Base-by-base conservation (phyloP, 1,284 basidiomycete species). In the Wallemia hederae region DNA sequence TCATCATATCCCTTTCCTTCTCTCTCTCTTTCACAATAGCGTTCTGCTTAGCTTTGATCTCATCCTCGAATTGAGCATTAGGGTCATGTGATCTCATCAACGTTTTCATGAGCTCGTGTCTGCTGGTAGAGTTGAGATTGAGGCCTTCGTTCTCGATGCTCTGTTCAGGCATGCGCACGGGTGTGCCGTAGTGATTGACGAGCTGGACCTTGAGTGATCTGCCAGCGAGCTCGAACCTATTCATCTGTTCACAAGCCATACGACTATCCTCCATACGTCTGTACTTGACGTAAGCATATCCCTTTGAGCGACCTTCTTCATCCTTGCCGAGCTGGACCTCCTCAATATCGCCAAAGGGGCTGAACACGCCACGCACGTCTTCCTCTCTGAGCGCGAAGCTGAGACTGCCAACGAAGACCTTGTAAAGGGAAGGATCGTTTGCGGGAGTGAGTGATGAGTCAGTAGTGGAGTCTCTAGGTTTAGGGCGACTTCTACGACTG, bases 71-170 rank as follows among this genome's bases (percentile, higher is more conserved):
- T 26, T 3, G 7, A n/a, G 74, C 70, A 58, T 77, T 71, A 49
- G 80, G 70, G 60, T 78, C 75, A 66, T 89, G 85, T 71, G 78
- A 85, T 75, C 90, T 87, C 70, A 90, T 88, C 77, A 96, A 83
- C 80, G 94, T 96, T 74, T 90, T 86, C 90, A 96, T 96, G 74
- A 96, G 84, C 72, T 88, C 86, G 77, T 91, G 88, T 73, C 90
- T 84, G 69, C 86, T 87, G 66, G 84, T 85, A 75, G 84, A 85
- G 74, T 92, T 92, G 75, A 92, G 78, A 76, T 88, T 86, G 81
- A 64, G 64, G n/a, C 67, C 68, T 68, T 56, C 24, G 14, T 25
- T 3, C 1, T n/a, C 27, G 27, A 60, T 55, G 27, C 33, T 34
- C 25, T n/a, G 24, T n/a, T 27, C 24, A 19, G 24, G 24, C 49